phyloP scores from a whole-genome alignment of 768 basidiomycete genomes.

The Gloeostereum incarnatum region DNA sequence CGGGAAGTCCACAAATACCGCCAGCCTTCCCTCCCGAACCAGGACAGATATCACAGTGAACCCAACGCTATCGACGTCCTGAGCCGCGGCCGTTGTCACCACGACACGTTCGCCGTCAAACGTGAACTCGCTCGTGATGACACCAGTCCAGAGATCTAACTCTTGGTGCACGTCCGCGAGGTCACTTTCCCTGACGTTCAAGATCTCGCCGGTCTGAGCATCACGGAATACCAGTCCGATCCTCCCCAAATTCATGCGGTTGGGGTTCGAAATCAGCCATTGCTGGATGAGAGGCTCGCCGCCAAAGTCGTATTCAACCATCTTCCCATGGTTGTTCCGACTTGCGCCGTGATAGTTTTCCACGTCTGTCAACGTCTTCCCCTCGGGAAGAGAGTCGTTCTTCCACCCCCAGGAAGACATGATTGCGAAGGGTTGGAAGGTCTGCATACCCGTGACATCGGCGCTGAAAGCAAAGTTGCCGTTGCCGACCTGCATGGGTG shows the following conservation, averaged over 20 bases:
- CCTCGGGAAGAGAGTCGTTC: conserved; percentile 41
- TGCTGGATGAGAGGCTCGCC: conserved; percentile 34
- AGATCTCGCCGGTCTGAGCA: conserved; percentile 10
- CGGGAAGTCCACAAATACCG: conserved; percentile 47
- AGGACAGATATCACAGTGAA: conserved; percentile 30
- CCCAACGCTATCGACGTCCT: conserved; percentile 28
- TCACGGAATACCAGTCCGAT: conserved; percentile 36
- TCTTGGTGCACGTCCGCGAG: conserved; percentile 26
- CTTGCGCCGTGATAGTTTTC: conserved; percentile 37
- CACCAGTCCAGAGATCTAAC: conserved; percentile 50
- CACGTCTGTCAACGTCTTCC: conserved; percentile 30
- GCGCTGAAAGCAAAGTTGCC: conserved; percentile 55
- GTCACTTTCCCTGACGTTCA: conserved; percentile 27
- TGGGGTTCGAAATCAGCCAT: conserved; percentile 51
- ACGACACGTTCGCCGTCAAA: conserved; percentile 23
- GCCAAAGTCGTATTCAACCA: conserved; percentile 42
- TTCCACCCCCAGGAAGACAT: conserved; percentile 58
- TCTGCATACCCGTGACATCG: conserved; percentile 51
- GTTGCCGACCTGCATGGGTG: conserved; percentile 53
- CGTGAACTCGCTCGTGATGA: conserved; percentile 33
- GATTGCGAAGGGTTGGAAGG: conserved; percentile 43
- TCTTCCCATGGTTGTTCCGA: conserved; percentile 40
- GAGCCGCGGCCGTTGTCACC: conserved; percentile 30
- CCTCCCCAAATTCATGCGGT: conserved; percentile 45
- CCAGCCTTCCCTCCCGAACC: conserved; percentile 26